A percentile compares a stretch with the other conserved stretches of the same genome.
These are phyloP conservation scores for Chaetomium sp. DNA, from an alignment of 2,329 filamentous ascomycete species.

Conservation along the genomic window DNA sequence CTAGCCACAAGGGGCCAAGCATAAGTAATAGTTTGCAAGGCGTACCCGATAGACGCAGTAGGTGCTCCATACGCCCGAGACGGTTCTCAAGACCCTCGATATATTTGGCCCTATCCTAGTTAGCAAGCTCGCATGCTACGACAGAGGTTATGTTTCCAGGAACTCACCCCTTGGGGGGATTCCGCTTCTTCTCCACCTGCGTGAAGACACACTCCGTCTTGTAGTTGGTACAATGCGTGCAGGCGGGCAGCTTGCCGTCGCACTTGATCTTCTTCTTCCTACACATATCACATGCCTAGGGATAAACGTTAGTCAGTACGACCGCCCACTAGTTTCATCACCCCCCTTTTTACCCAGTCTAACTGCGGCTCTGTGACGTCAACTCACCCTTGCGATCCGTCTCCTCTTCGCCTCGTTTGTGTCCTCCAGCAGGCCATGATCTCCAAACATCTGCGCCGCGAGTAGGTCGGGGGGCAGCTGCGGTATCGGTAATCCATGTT, in stretches of 20 bases:
- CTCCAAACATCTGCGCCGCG: conserved; percentile 52
- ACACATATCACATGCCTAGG: conserved; percentile 89
- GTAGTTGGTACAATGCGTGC: conserved; percentile 94
- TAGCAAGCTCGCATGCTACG: conserved; percentile 11
- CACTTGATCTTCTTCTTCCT: conserved; percentile 97
- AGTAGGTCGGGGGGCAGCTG: conserved; percentile 51
- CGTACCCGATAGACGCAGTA: conserved; percentile 72
- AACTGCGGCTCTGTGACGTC: not conserved
- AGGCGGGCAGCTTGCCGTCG: conserved; percentile 90
- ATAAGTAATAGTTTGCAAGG: not conserved
- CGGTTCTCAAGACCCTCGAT: conserved; percentile 95
- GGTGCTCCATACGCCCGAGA: conserved; percentile 88
- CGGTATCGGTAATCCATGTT: conserved; percentile 53
- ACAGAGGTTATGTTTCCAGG: conserved; percentile 4
- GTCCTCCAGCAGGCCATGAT: conserved; percentile 55
- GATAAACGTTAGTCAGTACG: conserved; percentile 10
- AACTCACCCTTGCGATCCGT: conserved; percentile 74
- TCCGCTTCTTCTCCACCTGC: conserved; percentile 97
- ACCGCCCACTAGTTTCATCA: not conserved
- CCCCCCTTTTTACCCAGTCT: not conserved
- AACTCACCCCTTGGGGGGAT: conserved; percentile 86
- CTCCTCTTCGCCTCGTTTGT: conserved; percentile 79
- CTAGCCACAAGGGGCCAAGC: not conserved
- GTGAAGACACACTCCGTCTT: conserved; percentile 98
- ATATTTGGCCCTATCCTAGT: conserved; percentile 71